Percentiles rank a stretch among this genome's conserved stretches.
These are phyloP conservation scores for Trichoderma atrobrunneum DNA, from an alignment of 2,329 filamentous ascomycete species.

Conservation along the genomic window DNA sequence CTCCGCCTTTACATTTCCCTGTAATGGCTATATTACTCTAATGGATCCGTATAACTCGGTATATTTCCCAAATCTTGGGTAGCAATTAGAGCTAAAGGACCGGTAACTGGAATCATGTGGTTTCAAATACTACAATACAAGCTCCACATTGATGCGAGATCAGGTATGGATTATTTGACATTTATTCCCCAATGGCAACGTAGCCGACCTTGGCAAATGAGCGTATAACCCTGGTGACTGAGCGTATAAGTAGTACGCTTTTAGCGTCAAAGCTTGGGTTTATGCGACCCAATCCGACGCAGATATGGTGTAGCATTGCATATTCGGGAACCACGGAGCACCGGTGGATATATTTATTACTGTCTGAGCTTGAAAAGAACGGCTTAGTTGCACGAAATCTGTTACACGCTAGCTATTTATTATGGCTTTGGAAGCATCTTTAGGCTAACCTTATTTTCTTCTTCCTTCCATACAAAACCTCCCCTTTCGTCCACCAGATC, in stretches of 20 bases:
- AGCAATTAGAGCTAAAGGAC: too few species aligned
- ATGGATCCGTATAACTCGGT: too few species aligned
- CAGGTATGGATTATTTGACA: neutral
- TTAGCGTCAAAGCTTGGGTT: neutral
- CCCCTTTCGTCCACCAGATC: too few species aligned
- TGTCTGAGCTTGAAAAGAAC: too few species aligned
- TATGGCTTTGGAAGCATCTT: too few species aligned
- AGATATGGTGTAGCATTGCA: neutral
- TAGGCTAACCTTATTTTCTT: too few species aligned
- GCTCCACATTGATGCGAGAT: neutral
- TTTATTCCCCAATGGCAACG: neutral
- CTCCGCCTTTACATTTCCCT: too few species aligned
- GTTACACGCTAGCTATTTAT: too few species aligned
- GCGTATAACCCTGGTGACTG: neutral
- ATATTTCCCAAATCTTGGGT: too few species aligned
- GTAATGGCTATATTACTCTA: too few species aligned
- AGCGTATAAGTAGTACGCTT: neutral
- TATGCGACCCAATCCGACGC: neutral
- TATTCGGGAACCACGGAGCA: neutral
- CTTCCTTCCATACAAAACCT: too few species aligned
- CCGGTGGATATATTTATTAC: neutral
- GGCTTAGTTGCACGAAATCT: too few species aligned
- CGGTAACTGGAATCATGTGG: neutral
- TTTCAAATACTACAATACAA: neutral
- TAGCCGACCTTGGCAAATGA: neutral